phyloP scores from a whole-genome alignment of 2,329 filamentous ascomycete genomes.

The Leptographium procerum region DNA sequence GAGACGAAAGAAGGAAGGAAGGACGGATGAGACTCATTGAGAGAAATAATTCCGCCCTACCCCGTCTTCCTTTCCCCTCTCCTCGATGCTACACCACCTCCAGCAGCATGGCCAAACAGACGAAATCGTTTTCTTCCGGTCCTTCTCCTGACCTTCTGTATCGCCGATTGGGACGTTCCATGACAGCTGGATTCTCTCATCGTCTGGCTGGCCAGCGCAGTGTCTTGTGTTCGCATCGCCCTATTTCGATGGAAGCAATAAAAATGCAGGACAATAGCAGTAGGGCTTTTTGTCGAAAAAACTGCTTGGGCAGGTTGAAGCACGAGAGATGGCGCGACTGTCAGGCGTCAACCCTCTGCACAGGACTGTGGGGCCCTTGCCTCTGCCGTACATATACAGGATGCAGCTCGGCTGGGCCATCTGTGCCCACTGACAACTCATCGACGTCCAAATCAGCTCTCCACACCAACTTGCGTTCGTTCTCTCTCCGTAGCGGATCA shows the following conservation, averaged over 20 bases:
- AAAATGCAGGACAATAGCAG: background rate
- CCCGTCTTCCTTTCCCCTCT: too few species aligned
- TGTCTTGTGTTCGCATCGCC: background rate
- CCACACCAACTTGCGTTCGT: background rate
- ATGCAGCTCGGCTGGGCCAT: background rate
- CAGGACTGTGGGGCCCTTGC: background rate
- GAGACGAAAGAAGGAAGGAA: too few species aligned
- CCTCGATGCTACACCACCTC: background rate
- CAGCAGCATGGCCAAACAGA: background rate
- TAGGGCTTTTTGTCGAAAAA: background rate
- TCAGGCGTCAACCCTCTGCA: background rate
- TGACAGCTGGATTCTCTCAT: background rate
- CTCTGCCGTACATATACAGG: background rate
- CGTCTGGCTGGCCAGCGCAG: background rate
- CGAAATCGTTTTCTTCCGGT: background rate
- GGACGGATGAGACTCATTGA: too few species aligned
- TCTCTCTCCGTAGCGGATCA: background rate
- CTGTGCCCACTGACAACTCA: background rate
- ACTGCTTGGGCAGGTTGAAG: background rate
- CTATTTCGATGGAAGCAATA: too few species aligned
- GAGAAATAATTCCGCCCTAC: too few species aligned
- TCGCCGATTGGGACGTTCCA: background rate
- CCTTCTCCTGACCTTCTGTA: background rate
- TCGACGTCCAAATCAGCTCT: background rate
- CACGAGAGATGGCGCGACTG: background rate